These are phyloP conservation scores for Jackrogersella minutella DNA, from an alignment of 495 filamentous ascomycete species.

Conservation along the genomic window DNA sequence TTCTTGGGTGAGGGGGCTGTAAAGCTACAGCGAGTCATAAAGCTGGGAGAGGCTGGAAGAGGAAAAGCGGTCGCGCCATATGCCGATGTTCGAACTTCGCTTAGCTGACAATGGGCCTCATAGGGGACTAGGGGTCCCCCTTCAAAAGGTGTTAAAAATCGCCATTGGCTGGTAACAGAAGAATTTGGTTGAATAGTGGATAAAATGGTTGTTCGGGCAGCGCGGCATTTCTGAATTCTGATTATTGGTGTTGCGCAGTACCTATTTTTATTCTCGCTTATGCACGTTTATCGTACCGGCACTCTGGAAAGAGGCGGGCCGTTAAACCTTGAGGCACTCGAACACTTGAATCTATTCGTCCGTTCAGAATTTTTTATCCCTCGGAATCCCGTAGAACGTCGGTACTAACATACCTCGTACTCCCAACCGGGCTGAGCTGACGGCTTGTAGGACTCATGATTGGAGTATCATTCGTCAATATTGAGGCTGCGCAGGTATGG, in stretches of 20 bases:
- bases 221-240: constrained; percentile 13
- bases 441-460: background rate
- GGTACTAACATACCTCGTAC: background rate
- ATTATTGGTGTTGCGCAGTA: constrained; percentile 15
- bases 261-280: constrained; percentile 32
- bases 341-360: background rate
- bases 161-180: background rate
- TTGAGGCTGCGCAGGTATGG: constrained; percentile 11
- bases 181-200: constrained; percentile 6
- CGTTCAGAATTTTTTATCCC: background rate
- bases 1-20: constrained; percentile 33
- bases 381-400: background rate
- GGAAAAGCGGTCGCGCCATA: constrained; percentile 19
- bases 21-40: constrained; percentile 10
- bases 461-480: constrained; percentile 8
- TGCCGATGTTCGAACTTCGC: constrained; percentile 17
- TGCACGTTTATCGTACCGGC: constrained; percentile 29
- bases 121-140: constrained; percentile 2
- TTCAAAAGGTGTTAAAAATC: background rate
- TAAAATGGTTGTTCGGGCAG: constrained; percentile 5
- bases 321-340: constrained; percentile 11
- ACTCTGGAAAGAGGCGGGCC: constrained; percentile 16
- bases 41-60: constrained; percentile 20
- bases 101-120: background rate
- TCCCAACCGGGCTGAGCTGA: constrained; percentile 9